Evolutionary conservation across 1,284 basidiomycete genomes (phyloP).

Genomic region (Ceratobasidium sp.): DNA sequence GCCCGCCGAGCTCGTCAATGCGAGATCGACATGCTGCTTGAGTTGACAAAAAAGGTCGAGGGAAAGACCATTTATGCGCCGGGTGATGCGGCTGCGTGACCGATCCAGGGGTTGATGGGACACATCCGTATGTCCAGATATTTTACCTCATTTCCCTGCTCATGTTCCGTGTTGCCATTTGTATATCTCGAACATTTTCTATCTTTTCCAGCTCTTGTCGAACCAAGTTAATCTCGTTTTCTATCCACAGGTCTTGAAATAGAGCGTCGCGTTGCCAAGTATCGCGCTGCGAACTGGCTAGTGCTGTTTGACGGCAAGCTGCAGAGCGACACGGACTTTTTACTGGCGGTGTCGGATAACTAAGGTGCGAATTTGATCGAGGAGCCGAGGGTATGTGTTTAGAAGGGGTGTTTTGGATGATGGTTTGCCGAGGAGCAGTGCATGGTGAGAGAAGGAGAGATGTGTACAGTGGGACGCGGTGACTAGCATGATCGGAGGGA

Average conservation of each 20-base stretch:
- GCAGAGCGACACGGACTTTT: slow-evolving; percentile 77
- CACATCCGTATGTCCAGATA: slow-evolving; percentile 79
- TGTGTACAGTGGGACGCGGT: no score
- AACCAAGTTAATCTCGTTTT: slow-evolving; percentile 4
- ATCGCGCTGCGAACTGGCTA: slow-evolving; percentile 82
- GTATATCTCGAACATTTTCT: no score
- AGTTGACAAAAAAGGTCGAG: slow-evolving; percentile 91
- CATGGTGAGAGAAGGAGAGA: no score
- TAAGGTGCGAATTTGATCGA: slow-evolving; percentile 69
- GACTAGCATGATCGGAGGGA: no score
- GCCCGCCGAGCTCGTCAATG: slow-evolving; percentile 90
- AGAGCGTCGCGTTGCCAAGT: slow-evolving; percentile 86
- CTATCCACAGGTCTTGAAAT: slow-evolving; percentile 76
- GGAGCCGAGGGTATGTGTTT: slow-evolving; percentile 36
- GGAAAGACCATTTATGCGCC: slow-evolving; percentile 96
- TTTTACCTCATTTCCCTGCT: not conserved
- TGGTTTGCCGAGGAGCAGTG: not conserved
- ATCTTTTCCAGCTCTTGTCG: not conserved
- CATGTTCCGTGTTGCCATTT: no score
- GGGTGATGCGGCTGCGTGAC: slow-evolving; percentile 98
- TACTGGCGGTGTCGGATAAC: slow-evolving; percentile 85
- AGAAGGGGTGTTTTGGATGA: not conserved
- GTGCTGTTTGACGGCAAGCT: slow-evolving; percentile 93
- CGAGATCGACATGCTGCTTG: slow-evolving; percentile 97
- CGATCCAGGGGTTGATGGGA: slow-evolving; percentile 95